Evolutionary conservation across 495 filamentous ascomycete genomes (phyloP), one percentile per base, ranked within the genome.

Genomic region (Immersiella caudata): DNA sequence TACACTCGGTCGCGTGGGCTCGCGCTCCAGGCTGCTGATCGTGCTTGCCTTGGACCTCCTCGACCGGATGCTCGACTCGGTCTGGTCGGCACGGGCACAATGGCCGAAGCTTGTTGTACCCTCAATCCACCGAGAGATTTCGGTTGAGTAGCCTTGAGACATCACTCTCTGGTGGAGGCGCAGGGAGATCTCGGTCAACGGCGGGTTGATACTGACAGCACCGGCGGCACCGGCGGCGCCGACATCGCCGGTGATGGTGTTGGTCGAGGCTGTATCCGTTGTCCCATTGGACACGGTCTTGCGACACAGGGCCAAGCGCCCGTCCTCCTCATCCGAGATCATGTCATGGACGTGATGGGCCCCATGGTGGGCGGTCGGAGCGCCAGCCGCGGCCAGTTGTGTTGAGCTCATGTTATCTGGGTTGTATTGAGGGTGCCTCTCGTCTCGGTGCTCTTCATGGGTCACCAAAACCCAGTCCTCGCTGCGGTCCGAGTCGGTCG

Each of bases 351-450:
- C 3, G 60, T 8, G 36, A 20, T 11, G 22, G 20, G 11, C 21
- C 20, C 11, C 18, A 25, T n/a, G 6, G 52, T 27, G 6, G 12
- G 18, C 27, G 12, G 27, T 22, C 9, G 27, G 22, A 21, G 35
- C 26, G 63, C 26, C 18, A 21, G 63, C 51, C 0, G 27, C 18
- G 52, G 63, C 51, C 1, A 56, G 20, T 29, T 65, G 51, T 4
- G 51, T 6, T n/a, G 33, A 52, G 20, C 51, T 57, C 33, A 56
- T 20, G 62, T 65, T 65, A 51, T 40, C 62, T 27, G 7, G 12
- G 52, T 58, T 65, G 51, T 57, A 58, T 52, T 58, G 62, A 56
- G 52, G 52, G 16, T 27, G 14, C 51, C 63, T 65, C 51, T 50
- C 35, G 27, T 27, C 18, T 9, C 51, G 26, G 33, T 58, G 62